These are phyloP conservation scores for Komagataea norvegica DNA, from an alignment of 1,139 yeast species.

Conservation along the genomic window DNA sequence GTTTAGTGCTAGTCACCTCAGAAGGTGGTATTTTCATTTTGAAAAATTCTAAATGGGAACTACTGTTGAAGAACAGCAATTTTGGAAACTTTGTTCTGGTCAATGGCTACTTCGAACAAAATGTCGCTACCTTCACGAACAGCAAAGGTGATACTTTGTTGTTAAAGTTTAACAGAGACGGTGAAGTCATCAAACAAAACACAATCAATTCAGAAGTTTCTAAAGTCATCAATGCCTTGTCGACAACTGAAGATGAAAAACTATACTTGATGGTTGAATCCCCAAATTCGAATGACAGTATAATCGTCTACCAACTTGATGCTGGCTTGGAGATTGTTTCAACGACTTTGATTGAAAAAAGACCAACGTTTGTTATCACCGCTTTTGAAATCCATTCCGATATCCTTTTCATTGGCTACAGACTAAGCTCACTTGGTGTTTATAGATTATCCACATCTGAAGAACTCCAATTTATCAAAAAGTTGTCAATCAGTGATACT, in stretches of 20 bases:
- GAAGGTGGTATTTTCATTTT: constrained; percentile 48
- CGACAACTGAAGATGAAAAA: constrained; percentile 27
- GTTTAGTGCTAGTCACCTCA: constrained; percentile 56
- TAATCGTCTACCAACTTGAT: constrained; percentile 42
- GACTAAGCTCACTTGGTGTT: constrained; percentile 61
- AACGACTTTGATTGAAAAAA: constrained; percentile 28
- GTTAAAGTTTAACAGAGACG: constrained; percentile 36
- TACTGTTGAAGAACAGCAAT: constrained; percentile 29
- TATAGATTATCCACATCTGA: constrained; percentile 38
- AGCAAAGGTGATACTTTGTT: constrained; percentile 50
- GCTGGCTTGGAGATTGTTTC: constrained; percentile 24
- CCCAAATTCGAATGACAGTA: constrained; percentile 60
- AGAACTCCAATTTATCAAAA: constrained; percentile 35
- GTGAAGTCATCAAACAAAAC: constrained; percentile 16
- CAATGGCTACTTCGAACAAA: constrained; percentile 38
- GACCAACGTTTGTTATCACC: constrained; percentile 57
- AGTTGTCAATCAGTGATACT: constrained; percentile 68
- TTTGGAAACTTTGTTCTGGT: constrained; percentile 49
- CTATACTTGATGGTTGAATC: constrained; percentile 51
- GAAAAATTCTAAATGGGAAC: constrained; percentile 32
- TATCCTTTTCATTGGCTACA: constrained; percentile 60
- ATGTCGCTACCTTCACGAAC: constrained; percentile 45
- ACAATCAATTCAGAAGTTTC: constrained; percentile 28
- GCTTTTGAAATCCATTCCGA: constrained; percentile 42
- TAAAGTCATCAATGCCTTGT: constrained; percentile 54